Evolutionary conservation across 2,329 filamentous ascomycete genomes (phyloP), one percentile per base, ranked within the genome.

Genomic region (Colletotrichum tropicale): DNA sequence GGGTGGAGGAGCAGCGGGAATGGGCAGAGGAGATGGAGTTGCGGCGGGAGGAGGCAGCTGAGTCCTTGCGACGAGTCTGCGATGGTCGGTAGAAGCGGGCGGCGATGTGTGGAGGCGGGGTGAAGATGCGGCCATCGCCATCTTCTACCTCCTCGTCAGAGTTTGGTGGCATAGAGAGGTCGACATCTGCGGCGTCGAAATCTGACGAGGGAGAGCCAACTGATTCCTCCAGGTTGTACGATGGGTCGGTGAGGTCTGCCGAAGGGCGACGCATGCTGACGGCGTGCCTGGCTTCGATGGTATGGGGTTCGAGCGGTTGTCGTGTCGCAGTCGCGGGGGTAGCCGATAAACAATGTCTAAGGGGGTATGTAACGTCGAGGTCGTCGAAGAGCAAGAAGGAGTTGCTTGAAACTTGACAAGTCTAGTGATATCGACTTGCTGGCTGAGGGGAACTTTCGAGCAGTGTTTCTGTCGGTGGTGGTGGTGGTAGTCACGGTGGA

Each of bases 1-100:
- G 91, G 4, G 85, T 81, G n/a, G 85, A 86, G 2, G 93, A 94
- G 68, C 91, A 92, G 77, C 92, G 92, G 18, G 93, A 95, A 75
- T 95, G 94, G 28, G 89, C 91, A 2, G 94, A 96, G 6, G 94
- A 95, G 34, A 96, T 91, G 73, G 94, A 96, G 85, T 95, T 96
- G 77, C 94, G 92, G 78, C 94, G 93, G 34, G 94, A 96, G 3
- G 94, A 96, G 28, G 94, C 91, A 16, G 94, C 94, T 28, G 94
- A 96, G 73, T 93, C 93, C 83, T 93, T 94, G 80, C 93, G 92
- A 79, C 93, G 92, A 77, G 88, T 90, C 78, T 92, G 91, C 6
- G 88, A 91, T 43, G 90, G 91, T 76, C 92, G 90, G 84, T 94
- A 94, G 87, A 96, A 95, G 78, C 94, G 93, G 70, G 94, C 94